A percentile compares a stretch with the other conserved stretches of the same genome.
phyloP scores from a whole-genome alignment of 1,284 basidiomycete species.

The Ganoderma multipileum region DNA sequence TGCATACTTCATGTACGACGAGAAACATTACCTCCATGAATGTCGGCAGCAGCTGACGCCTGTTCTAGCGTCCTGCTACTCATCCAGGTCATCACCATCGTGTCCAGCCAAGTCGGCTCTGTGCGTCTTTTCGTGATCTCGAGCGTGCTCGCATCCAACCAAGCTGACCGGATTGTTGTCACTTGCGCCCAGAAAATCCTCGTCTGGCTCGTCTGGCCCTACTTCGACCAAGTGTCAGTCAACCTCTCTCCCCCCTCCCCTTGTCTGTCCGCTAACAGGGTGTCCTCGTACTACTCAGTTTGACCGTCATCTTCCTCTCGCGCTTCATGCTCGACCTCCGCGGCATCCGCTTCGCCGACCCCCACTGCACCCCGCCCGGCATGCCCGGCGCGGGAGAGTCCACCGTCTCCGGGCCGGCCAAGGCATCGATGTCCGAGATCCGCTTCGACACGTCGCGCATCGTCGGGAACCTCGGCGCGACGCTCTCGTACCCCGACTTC shows the following conservation, averaged over 20 bases:
- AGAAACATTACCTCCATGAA: background rate
- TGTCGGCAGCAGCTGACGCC: background rate
- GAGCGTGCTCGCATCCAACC: background rate
- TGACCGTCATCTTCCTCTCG: constrained; percentile 6
- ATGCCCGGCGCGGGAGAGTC: background rate
- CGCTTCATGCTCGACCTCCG: constrained; percentile 20
- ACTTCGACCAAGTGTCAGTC: constrained; percentile 1
- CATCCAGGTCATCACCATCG: constrained; percentile 2
- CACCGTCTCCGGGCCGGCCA: background rate
- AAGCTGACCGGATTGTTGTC: background rate
- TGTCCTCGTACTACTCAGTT: background rate
- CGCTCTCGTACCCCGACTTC: background rate
- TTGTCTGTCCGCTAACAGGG: no score
- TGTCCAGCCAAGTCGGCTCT: constrained; percentile 1
- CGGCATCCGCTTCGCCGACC: constrained; percentile 10
- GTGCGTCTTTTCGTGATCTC: background rate
- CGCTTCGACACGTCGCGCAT: constrained; percentile 8
- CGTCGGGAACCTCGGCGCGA: constrained; percentile 13
- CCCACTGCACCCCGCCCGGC: background rate
- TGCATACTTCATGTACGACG: constrained; percentile 6
- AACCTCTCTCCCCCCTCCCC: no score
- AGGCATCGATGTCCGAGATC: constrained; percentile 4
- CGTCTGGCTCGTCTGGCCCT: background rate
- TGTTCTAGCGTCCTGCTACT: background rate
- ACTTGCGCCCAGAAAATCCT: background rate